Conservation (phyloP, 371 early-diverging fungal genomes). For the Mortierella sp. region DNA sequence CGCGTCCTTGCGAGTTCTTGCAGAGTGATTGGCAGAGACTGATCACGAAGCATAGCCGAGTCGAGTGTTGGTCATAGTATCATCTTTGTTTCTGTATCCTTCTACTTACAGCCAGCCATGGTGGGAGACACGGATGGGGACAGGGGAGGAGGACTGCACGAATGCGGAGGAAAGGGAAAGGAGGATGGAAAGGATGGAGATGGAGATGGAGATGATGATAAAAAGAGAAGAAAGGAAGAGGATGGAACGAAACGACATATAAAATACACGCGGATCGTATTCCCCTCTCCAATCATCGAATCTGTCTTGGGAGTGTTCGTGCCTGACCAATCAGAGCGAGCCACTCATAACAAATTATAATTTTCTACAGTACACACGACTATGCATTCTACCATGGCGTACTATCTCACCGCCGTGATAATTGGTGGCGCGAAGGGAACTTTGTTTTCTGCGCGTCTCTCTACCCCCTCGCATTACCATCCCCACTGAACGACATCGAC, state of each 20-base stretch:
- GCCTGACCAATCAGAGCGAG: conserved; percentile 40
- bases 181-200: conserved; percentile 14
- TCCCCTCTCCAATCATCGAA: conserved; percentile 2
- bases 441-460: too few relatives aligned
- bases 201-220: conserved; percentile 28
- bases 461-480: too few relatives aligned
- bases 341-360: conserved; percentile 13
- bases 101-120: conserved; percentile 56
- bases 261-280: conserved; percentile 2
- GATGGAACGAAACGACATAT: conserved; percentile 2
- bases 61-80: not conserved
- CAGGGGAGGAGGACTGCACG: conserved; percentile 7
- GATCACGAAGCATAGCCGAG: conserved; percentile 2
- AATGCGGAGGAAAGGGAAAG: conserved; percentile 23
- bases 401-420: too few relatives aligned
- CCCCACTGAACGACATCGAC: too few relatives aligned
- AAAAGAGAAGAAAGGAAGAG: conserved; percentile 16
- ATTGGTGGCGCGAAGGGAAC: too few relatives aligned
- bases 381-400: not conserved
- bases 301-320: conserved; percentile 2
- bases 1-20: too few relatives aligned
- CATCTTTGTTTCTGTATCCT: not conserved
- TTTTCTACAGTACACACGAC: not conserved
- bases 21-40: too few relatives aligned
- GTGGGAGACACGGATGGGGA: conserved; percentile 20